phyloP scores from a whole-genome alignment of 2,329 filamentous ascomycete species.

The Massarina eburnea region DNA sequence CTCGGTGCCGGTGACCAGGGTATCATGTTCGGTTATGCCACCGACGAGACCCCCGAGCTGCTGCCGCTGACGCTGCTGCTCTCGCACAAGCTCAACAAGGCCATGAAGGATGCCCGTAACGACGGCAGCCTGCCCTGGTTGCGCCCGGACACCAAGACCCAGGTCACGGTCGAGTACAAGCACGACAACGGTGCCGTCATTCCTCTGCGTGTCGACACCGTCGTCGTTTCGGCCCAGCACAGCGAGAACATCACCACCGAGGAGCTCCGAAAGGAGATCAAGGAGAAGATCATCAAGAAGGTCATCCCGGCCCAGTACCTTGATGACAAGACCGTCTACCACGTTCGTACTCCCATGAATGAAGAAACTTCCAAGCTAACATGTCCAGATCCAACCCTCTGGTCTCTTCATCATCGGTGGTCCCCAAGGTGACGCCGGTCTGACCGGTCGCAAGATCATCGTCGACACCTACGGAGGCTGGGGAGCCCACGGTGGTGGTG shows the following conservation, averaged over 20 bases:
- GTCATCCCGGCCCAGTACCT: slow-evolving; percentile 91
- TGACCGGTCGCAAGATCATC: slow-evolving; percentile 99
- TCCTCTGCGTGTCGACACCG: slow-evolving; percentile 89
- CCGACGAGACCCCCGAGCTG: slow-evolving; percentile 96
- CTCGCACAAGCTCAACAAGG: slow-evolving; percentile 94
- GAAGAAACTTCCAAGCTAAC: slow-evolving; percentile 9
- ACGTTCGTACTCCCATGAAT: slow-evolving; percentile 60
- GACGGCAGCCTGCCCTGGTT: slow-evolving; percentile 90
- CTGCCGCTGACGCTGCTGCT: slow-evolving; percentile 92
- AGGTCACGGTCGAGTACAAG: slow-evolving; percentile 98
- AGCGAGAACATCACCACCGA: slow-evolving; percentile 84
- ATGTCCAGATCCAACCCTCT: slow-evolving; percentile 80
- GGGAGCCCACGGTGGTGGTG: slow-evolving; percentile 99
- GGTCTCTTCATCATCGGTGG: slow-evolving; percentile 99
- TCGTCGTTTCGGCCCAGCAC: slow-evolving; percentile 97
- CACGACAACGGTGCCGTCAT: slow-evolving; percentile 93
- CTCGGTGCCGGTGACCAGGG: slow-evolving; percentile 99
- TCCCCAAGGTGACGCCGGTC: slow-evolving; percentile 96
- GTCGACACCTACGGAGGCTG: slow-evolving; percentile 99
- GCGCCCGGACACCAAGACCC: slow-evolving; percentile 98
- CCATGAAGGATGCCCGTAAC: slow-evolving; percentile 87
- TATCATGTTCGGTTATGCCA: slow-evolving; percentile 99
- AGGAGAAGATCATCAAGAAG: slow-evolving; percentile 95
- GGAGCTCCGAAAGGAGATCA: slow-evolving; percentile 89
- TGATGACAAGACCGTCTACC: slow-evolving; percentile 91